Evolutionary conservation across 371 early-diverging fungal species (phyloP), one percentile per base, ranked within the genome.

Genomic region (Mucor saturninus): DNA sequence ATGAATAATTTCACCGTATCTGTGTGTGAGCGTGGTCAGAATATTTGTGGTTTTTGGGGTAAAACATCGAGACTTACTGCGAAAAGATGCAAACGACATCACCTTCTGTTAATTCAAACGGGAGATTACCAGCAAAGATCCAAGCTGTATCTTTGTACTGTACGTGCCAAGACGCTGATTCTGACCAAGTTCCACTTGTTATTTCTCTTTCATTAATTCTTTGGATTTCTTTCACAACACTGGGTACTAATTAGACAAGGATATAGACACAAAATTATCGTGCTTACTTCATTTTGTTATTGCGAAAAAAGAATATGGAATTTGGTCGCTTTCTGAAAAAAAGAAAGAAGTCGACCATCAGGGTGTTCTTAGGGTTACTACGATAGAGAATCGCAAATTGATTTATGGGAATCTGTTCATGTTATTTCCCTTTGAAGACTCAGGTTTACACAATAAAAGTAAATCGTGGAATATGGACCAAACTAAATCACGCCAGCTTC

Each of bases 71-170:
- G 21, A 50, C 80, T 75, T 85, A 94, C 91, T 97, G 97, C 26
- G 97, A 95, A 59, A 97, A 92, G 35, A 97, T 89, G 61, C 90
- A 89, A 32, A 96, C 86, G 59, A 96, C 65, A 70, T 97, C 98
- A 46, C 96, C 96, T 73, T 98, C 98, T 26, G 93, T 93, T 48
- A 96, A 73, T n/a, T 94, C 89, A 71, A 70, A 94, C 0, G 89
- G 85, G 0, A 98, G 66, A 5, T 92, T 91, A 52, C 96, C 97
- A n/a, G 85, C 87, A 80, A 86, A 97, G 35, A 97, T 80, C 77
- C 95, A 95, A 0, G 97, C 90, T 6, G 94, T 91, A 65, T 96
- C 89, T 70, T 84, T 89, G 76, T 93, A 96, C 62, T 94, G 91
- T 40, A 86, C 90, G 75, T 97, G 98, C 97, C 97, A 97, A 14